phyloP scores from a whole-genome alignment of 1,139 yeast genomes.

The Taphrina deformans region DNA sequence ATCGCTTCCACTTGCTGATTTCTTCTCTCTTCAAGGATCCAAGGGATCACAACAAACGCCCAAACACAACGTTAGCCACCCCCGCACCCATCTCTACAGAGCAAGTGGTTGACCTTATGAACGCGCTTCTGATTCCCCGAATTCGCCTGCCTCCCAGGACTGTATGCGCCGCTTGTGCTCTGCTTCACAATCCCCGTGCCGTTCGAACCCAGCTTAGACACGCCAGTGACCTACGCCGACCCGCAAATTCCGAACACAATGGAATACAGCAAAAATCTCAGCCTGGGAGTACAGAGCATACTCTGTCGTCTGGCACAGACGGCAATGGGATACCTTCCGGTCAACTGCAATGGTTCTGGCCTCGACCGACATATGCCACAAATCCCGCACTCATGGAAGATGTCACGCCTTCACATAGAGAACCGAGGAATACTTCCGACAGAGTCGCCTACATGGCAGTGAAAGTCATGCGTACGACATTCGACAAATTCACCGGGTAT shows the following conservation, averaged over 20 bases:
- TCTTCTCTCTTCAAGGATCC: neutral
- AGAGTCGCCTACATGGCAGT: slow-evolving; percentile 55
- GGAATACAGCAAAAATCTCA: neutral
- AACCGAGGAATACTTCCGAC: slow-evolving; percentile 55
- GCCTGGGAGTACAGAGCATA: neutral
- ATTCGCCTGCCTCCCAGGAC: neutral
- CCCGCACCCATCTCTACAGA: neutral
- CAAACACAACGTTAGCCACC: neutral
- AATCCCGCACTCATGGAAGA: slow-evolving; percentile 38
- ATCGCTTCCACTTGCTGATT: neutral
- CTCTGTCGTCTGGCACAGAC: neutral
- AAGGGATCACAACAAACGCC: neutral
- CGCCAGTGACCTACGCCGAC: neutral
- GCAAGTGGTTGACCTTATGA: neutral
- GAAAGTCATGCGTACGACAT: slow-evolving; percentile 51
- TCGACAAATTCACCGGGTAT: slow-evolving; percentile 69
- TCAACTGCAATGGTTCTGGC: neutral
- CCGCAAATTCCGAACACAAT: neutral
- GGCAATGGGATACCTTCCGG: neutral
- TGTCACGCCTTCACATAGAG: slow-evolving; percentile 57
- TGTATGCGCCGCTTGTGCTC: neutral
- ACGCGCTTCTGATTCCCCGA: neutral
- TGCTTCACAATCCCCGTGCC: neutral
- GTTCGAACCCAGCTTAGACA: neutral
- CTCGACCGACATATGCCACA: neutral